Conservation (phyloP, 2,329 filamentous ascomycete species). For the Exophiala lecanii-corni region DNA sequence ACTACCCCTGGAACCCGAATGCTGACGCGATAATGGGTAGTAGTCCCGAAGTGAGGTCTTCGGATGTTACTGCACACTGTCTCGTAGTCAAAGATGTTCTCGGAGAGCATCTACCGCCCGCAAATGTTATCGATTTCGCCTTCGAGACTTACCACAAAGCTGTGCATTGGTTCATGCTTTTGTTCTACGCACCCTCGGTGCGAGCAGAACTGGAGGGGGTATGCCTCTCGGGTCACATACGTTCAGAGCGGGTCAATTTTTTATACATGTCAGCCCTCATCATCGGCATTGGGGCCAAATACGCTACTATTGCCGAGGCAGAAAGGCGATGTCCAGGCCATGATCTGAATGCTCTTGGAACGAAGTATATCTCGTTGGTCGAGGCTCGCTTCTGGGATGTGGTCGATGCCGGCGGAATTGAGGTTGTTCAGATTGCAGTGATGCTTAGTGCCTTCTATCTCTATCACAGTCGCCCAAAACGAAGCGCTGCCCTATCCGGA, state of each 20-base stretch:
- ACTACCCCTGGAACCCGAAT: slow-evolving; percentile 6
- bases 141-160: slow-evolving; percentile 40
- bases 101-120: slow-evolving; percentile 29
- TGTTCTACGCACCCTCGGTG: slow-evolving; percentile 40
- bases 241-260: slow-evolving; percentile 34
- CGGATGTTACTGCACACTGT: slow-evolving; percentile 9
- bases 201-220: slow-evolving; percentile 30
- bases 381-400: slow-evolving; percentile 37
- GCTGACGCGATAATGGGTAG: slow-evolving; percentile 17
- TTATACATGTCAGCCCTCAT: slow-evolving; percentile 36
- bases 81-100: slow-evolving; percentile 26
- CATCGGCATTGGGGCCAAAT: slow-evolving; percentile 38
- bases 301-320: slow-evolving; percentile 27
- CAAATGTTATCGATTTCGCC: slow-evolving; percentile 30
- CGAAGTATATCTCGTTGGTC: slow-evolving; percentile 22
- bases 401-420: slow-evolving; percentile 37
- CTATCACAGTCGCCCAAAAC: slow-evolving; percentile 18
- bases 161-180: slow-evolving; percentile 44
- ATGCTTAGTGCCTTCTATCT: slow-evolving; percentile 14
- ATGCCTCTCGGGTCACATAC: slow-evolving; percentile 33
- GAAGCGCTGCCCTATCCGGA: slow-evolving; percentile 10
- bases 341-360: slow-evolving; percentile 17
- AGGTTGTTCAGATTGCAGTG: slow-evolving; percentile 17
- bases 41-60: slow-evolving; percentile 13
- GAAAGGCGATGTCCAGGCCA: slow-evolving; percentile 16